Evolutionary conservation across 2,329 filamentous ascomycete genomes (phyloP), one percentile per base, ranked within the genome.

Genomic region (Fusarium sp.): DNA sequence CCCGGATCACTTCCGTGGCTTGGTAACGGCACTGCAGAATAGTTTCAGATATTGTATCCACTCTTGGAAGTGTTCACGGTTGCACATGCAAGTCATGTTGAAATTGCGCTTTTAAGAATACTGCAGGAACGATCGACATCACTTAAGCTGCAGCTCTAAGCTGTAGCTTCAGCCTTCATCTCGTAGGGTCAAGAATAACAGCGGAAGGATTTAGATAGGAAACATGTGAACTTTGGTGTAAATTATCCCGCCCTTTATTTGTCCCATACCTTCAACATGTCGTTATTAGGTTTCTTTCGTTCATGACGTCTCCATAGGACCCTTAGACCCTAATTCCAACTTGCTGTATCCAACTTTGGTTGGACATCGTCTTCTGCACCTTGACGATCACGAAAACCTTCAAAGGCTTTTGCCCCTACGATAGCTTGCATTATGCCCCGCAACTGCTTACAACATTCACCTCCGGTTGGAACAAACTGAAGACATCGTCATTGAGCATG

Each of bases 111-210:
- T 4, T 37, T 12, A 0, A n/a, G 10, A 4, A n/a, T 12, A 37
- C 34, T n/a, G 34, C 34, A 37, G 18, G 34, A 37, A 37, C 34
- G 18, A 37, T 37, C 18, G 34, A n/a, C 34, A 37, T n/a, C 18
- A 37, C 18, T 18, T 12, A 37, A 37, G 18, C 10, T n/a, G 34
- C 18, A 37, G 1, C 34, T 37, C 34, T 37, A 12, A 12, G 34
- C 34, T 37, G 5, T n/a, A n/a, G 34, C 34, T 37, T 37, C 6
- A 37, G 12, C 34, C n/a, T 10, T n/a, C 34, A 1, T 7, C 34
- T n/a, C 10, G 2, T 12, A 0, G 10, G 10, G 0, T 37, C 18
- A 37, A 7, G 34, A n/a, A 37, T 12, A 3, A n/a, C 1, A 6
- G 18, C 34, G 34, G 34, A n/a, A 37, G 2, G 34, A n/a, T n/a